phyloP scores from a whole-genome alignment of 176 grass and related monocot genomes.

The Otatea glauca region DNA sequence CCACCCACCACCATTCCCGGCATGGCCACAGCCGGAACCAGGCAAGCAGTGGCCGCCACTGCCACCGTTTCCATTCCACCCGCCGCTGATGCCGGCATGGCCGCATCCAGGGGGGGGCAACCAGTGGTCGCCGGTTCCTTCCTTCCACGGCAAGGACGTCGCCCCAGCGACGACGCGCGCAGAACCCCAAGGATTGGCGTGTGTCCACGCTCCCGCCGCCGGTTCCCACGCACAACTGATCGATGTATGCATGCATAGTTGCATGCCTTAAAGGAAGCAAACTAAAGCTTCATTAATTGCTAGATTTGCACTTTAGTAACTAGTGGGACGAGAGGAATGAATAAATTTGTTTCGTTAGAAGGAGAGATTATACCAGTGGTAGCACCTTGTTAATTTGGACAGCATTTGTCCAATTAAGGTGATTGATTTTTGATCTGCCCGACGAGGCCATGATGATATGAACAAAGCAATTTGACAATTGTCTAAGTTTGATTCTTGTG shows the following conservation, averaged over 20 bases:
- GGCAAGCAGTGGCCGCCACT: conserved; percentile 33
- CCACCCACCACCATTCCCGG: conserved; percentile 36
- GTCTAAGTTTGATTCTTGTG: neutral
- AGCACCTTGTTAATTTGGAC: neutral
- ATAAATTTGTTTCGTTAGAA: neutral
- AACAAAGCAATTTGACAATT: neutral
- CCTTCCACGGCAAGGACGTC: conserved; percentile 19
- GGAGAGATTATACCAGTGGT: neutral
- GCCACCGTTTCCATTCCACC: conserved; percentile 34
- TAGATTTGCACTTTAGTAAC: neutral
- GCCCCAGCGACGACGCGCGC: neutral
- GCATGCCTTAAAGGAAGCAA: neutral
- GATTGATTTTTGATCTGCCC: neutral
- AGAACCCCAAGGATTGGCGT: neutral
- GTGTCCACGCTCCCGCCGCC: neutral
- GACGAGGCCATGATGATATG: neutral
- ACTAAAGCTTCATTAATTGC: neutral
- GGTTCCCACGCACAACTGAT: conserved; percentile 24
- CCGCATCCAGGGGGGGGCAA: neutral
- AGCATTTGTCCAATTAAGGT: neutral
- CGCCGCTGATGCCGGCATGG: conserved; percentile 34
- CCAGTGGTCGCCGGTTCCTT: conserved; percentile 13
- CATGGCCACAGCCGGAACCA: conserved; percentile 26
- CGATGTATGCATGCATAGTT: neutral
- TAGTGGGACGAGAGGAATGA: neutral